Percentiles rank a stretch among this genome's conserved stretches.
Conservation (phyloP, 2,329 filamentous ascomycete genomes). For the Diaporthe batatas region DNA sequence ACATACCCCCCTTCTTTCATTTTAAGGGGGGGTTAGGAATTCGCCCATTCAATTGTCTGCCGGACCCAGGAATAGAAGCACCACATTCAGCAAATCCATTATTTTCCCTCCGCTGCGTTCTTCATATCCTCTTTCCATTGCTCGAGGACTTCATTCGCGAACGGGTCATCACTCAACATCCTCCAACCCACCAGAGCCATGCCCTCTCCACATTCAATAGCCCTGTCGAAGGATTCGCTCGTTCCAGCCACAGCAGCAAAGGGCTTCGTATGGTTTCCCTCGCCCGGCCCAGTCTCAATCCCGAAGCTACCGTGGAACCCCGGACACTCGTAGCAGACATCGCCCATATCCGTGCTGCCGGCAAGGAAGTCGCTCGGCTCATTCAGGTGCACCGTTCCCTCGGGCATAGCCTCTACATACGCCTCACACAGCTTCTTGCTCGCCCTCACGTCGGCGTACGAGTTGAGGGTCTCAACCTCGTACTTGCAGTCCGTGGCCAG, state of each 20-base stretch:
- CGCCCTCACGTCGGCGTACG: slow-evolving; percentile 49
- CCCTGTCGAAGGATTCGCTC: slow-evolving; percentile 52
- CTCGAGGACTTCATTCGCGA: slow-evolving; percentile 44
- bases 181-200: slow-evolving; percentile 52
- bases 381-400: slow-evolving; percentile 48
- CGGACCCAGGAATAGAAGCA: background rate
- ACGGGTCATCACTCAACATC: slow-evolving; percentile 46
- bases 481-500: slow-evolving; percentile 53
- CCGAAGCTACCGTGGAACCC: slow-evolving; percentile 59
- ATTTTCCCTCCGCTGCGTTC: slow-evolving; percentile 45
- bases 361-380: slow-evolving; percentile 49
- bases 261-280: slow-evolving; percentile 58
- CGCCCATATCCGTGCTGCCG: slow-evolving; percentile 56
- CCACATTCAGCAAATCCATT: background rate
- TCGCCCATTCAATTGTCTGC: no score
- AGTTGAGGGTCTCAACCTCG: slow-evolving; percentile 48
- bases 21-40: no score
- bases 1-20: no score
- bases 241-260: slow-evolving; percentile 57
- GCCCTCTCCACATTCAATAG: slow-evolving; percentile 51
- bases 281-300: slow-evolving; percentile 52
- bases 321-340: slow-evolving; percentile 59
- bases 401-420: slow-evolving; percentile 49
- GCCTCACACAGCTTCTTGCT: slow-evolving; percentile 41
- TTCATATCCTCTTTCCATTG: slow-evolving; percentile 52